Conservation (phyloP, 805 yeast genomes). For the Sugiyamaella smithiae region DNA sequence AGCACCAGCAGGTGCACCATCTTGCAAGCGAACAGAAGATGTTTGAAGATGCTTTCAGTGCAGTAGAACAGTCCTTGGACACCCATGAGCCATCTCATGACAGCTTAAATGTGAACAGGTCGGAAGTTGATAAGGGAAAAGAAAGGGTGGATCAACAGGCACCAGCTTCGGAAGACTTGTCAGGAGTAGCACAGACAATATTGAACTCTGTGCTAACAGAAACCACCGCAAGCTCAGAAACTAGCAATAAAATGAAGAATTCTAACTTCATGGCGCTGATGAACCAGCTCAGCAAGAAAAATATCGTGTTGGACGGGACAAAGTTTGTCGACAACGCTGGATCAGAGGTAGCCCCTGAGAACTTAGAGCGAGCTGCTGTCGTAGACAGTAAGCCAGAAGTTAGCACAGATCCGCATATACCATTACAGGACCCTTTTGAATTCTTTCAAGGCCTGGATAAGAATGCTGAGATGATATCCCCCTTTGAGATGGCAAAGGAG, state of each 20-base stretch:
- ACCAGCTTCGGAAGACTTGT: slow-evolving; percentile 16
- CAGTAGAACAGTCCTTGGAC: slow-evolving; percentile 21
- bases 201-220: slow-evolving; percentile 13
- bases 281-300: slow-evolving; percentile 26
- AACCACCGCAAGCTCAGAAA: neutral
- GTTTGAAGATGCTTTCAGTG: slow-evolving; percentile 28
- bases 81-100: neutral
- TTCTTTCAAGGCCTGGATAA: slow-evolving; percentile 16
- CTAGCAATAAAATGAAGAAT: slow-evolving; percentile 24
- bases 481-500: slow-evolving; percentile 22
- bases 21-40: slow-evolving; percentile 19
- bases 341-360: slow-evolving; percentile 16
- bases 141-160: slow-evolving; percentile 8
- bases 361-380: slow-evolving; percentile 2
- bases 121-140: neutral
- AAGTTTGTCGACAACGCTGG: slow-evolving; percentile 26
- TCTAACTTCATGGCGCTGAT: slow-evolving; percentile 29
- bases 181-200: slow-evolving; percentile 25
- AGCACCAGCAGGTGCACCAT: slow-evolving; percentile 26
- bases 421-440: slow-evolving; percentile 23
- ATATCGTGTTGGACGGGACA: slow-evolving; percentile 25
- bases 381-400: neutral
- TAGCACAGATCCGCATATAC: slow-evolving; percentile 4
- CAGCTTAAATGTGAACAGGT: neutral
- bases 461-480: slow-evolving; percentile 12